Percentiles rank a stretch among this genome's conserved stretches.
These are phyloP conservation scores for Hordeum vulgare DNA, from an alignment of 176 grass and related monocot genomes.

Conservation along the genomic window MorexV3_pseudomolecules_assembly NC_058520.1:567767698-567768197, in stretches of 20 bases:
- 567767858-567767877: conserved; percentile 14
- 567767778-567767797: background rate
- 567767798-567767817: background rate
- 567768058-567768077: background rate
- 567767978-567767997: conserved; percentile 17
- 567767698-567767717: background rate
- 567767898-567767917: conserved; percentile 18
- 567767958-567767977: conserved; percentile 24
- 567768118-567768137: too few species aligned
- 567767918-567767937: conserved; percentile 24
- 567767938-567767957: conserved; percentile 35
- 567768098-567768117: too few species aligned
- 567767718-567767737: background rate
- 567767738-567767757: conserved; percentile 1
- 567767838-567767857: conserved; percentile 12
- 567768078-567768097: too few species aligned
- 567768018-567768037: background rate
- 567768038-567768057: background rate
- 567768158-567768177: too few species aligned
- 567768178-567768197: too few species aligned
- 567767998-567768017: background rate
- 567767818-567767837: conserved; percentile 43
- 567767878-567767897: conserved; percentile 32
- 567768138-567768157: too few species aligned
- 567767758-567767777: background rate